Conservation (phyloP, 2,329 filamentous ascomycete genomes). For the Colletotrichum sidae region DNA sequence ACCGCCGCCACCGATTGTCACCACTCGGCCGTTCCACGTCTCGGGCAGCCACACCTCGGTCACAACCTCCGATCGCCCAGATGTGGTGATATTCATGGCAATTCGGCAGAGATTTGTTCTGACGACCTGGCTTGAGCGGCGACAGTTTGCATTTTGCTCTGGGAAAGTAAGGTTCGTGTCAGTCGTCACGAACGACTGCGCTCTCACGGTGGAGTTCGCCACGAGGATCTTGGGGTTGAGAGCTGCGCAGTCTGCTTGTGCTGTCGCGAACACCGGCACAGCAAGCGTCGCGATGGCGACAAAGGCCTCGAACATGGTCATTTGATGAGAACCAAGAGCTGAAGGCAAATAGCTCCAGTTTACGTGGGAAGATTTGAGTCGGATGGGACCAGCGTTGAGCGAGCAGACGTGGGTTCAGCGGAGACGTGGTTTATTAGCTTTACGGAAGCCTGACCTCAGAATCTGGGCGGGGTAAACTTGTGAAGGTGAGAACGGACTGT, state of each 20-base stretch:
- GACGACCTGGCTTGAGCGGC: slow-evolving; percentile 30
- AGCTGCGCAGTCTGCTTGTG: slow-evolving; percentile 27
- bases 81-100: slow-evolving; percentile 43
- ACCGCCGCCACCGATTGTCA: slow-evolving; percentile 62
- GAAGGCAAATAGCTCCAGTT: too few relatives aligned
- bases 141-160: slow-evolving; percentile 50
- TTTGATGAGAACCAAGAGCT: too few relatives aligned
- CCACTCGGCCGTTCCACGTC: slow-evolving; percentile 56
- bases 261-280: not conserved
- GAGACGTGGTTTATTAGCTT: too few relatives aligned
- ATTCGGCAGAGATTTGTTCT: slow-evolving; percentile 43
- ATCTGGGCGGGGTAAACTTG: too few relatives aligned
- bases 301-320: not conserved
- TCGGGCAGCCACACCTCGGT: slow-evolving; percentile 60
- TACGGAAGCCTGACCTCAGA: too few relatives aligned
- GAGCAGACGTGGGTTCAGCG: too few relatives aligned
- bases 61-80: slow-evolving; percentile 54
- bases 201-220: slow-evolving; percentile 43
- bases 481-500: too few relatives aligned
- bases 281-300: slow-evolving; percentile 6
- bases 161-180: slow-evolving; percentile 48
- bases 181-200: slow-evolving; percentile 13
- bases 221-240: slow-evolving; percentile 11
- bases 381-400: too few relatives aligned
- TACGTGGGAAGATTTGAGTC: too few relatives aligned